Percentiles rank a stretch among this genome's conserved stretches.
Evolutionary conservation across 441 rosid species (phyloP).

Genomic region (Omphalea diandra): DNA sequence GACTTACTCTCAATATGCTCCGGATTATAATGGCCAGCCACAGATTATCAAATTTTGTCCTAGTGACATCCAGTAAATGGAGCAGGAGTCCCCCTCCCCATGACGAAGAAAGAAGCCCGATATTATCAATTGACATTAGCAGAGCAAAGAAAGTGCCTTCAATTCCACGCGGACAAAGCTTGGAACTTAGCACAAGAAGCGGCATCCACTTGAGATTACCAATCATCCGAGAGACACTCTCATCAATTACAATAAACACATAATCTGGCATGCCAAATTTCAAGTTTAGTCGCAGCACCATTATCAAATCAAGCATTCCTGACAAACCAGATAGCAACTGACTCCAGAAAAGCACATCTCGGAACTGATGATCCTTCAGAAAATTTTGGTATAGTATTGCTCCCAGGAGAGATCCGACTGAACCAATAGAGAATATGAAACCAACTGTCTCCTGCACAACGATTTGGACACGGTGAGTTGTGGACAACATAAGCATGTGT

Average conservation of each 20-base stretch:
- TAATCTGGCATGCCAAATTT: constrained; percentile 77
- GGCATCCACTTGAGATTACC: constrained; percentile 96
- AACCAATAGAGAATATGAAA: constrained; percentile 75
- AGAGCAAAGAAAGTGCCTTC: constrained; percentile 98
- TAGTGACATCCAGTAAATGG: constrained; percentile 62
- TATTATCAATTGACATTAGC: constrained; percentile 91
- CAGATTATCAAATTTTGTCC: constrained; percentile 62
- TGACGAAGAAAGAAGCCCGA: constrained; percentile 74
- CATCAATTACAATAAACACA: constrained; percentile 71
- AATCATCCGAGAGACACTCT: constrained; percentile 63
- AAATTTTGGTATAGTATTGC: constrained; percentile 71
- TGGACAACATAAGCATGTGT: neutral
- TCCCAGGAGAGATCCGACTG: constrained; percentile 77
- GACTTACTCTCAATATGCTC: constrained; percentile 65
- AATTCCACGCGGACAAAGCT: constrained; percentile 92
- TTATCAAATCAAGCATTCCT: constrained; percentile 85
- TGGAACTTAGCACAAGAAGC: constrained; percentile 83
- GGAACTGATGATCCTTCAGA: constrained; percentile 69
- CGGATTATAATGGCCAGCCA: constrained; percentile 88
- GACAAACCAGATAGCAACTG: constrained; percentile 79
- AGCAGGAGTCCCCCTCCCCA: constrained; percentile 89
- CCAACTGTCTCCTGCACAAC: constrained; percentile 79
- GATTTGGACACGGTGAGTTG: neutral
- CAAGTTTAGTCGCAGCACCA: constrained; percentile 78
- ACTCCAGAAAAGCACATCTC: constrained; percentile 71